Conservation (phyloP, 768 basidiomycete species). For the Lactifluus echinatus region DNA sequence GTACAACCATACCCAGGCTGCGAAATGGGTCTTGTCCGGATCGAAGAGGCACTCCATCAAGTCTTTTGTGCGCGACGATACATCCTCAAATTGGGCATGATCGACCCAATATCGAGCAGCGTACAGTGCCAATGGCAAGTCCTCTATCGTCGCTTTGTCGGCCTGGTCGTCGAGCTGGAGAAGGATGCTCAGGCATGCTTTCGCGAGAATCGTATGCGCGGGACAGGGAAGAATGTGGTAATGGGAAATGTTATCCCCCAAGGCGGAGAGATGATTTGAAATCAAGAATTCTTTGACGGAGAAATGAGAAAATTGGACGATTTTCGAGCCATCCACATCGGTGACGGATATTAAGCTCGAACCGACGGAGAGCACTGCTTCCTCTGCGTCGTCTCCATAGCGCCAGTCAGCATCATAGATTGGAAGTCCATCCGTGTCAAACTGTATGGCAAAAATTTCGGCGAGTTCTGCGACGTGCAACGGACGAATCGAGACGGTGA, state of each 20-base stretch:
- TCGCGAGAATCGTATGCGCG: not conserved
- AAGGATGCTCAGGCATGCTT: not conserved
- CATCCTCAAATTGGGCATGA: not conserved
- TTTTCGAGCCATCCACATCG: not conserved
- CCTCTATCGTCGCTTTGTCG: not conserved
- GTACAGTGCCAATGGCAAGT: not conserved
- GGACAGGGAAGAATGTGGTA: not conserved
- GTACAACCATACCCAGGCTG: not conserved
- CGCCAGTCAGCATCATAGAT: not conserved
- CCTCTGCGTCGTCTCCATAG: not conserved
- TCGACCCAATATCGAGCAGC: not conserved
- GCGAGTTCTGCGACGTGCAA: not conserved
- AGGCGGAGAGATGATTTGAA: not conserved
- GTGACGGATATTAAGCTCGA: not conserved
- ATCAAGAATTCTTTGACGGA: slow-evolving; percentile 1
- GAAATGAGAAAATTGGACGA: not conserved
- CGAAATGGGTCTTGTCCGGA: not conserved
- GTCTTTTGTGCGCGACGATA: not conserved
- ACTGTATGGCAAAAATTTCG: not conserved
- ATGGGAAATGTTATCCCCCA: not conserved
- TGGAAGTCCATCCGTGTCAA: not conserved
- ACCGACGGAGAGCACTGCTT: not conserved
- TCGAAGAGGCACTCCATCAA: not conserved
- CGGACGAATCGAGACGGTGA: not conserved
- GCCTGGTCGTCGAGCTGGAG: not conserved